Base-by-base conservation (phyloP, 169 alveolate species). In the Plasmodium gaboni region DNA sequence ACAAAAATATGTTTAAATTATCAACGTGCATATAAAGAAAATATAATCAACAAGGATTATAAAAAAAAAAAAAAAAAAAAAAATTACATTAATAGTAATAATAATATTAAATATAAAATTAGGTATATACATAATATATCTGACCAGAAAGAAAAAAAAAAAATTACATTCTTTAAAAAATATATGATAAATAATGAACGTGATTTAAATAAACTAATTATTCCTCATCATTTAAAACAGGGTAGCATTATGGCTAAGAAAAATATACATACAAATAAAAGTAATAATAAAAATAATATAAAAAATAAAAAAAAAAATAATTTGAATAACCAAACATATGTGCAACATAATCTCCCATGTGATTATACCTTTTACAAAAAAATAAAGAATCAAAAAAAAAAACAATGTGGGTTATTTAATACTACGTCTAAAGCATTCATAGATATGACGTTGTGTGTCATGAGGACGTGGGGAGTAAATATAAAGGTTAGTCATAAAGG, bases 361-460 rank as follows among this genome's bases (percentile, higher is more conserved):
- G 46, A 38, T 38, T 38, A 38, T 38, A 38, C 46, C 4, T 38
- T 38, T 38, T 38, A 38, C 9, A 8, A 38, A 38, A 38, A 38
- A 5, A 38, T 38, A 38, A 38, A 38, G 10, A 38, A 38, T 0
- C 10, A 38, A 38, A 0, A 38, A 5, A 5, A 38, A 0, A 38
- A 38, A 38, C 46, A 38, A 5, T 38, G 10, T 38, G 46, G 46
- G 46, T 2, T 38, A 38, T 74, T 74, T 68, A 63, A 48, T 17
- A 74, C 88, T 0, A 74, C 88, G 2, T 74, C 88, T 59, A 74
- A 74, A 22, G 22, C 88, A 17, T 74, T 61, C 28, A 74, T 74
- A 24, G 88, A 74, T 74, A 17, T 74, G 73, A 74, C 88, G 3
- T 51, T 74, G 24, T 59, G 26, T 26, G 57, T 74, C 17, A 74